These are phyloP conservation scores for Phytophthora tubulina DNA, from an alignment of 352 stramenopile genomes.

Conservation along the genomic window DNA sequence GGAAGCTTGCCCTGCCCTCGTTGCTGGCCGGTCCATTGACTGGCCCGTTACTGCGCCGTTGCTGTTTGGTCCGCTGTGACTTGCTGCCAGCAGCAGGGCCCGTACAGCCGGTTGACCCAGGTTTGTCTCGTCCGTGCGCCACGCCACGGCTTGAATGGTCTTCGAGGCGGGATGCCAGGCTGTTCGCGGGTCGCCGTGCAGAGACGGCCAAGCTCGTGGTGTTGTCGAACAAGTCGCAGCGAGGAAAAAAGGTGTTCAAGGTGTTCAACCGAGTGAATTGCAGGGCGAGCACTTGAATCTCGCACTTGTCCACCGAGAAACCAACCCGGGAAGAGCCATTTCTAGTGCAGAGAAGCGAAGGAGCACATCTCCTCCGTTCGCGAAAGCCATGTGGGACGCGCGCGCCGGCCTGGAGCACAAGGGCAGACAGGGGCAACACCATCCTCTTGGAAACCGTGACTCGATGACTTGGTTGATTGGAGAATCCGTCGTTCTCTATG, in stretches of 20 bases:
- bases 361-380: constrained; percentile 34
- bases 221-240: constrained; percentile 43
- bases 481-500: constrained; percentile 34
- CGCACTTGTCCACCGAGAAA: constrained; percentile 40
- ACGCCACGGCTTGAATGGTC: constrained; percentile 45
- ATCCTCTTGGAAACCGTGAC: constrained; percentile 36
- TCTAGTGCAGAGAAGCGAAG: constrained; percentile 31
- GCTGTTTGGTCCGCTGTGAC: constrained; percentile 48
- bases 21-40: constrained; percentile 32
- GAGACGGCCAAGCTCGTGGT: constrained; percentile 34
- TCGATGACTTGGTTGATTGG: constrained; percentile 32
- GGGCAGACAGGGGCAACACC: constrained; percentile 42
- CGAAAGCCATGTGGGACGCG: constrained; percentile 42
- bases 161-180: constrained; percentile 34
- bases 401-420: constrained; percentile 15
- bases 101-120: constrained; percentile 28
- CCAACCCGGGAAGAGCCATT: constrained; percentile 39
- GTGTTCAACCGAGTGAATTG: constrained; percentile 17
- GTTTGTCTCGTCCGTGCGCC: constrained; percentile 42
- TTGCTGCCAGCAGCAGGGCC: constrained; percentile 28
- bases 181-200: constrained; percentile 36
- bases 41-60: constrained; percentile 29
- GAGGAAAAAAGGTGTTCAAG: constrained; percentile 29
- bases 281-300: constrained; percentile 34
- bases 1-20: constrained; percentile 36